Percentiles rank a stretch among this genome's conserved stretches.
Evolutionary conservation across 495 filamentous ascomycete species (phyloP).

Genomic region (Annulohypoxylon nitens): DNA sequence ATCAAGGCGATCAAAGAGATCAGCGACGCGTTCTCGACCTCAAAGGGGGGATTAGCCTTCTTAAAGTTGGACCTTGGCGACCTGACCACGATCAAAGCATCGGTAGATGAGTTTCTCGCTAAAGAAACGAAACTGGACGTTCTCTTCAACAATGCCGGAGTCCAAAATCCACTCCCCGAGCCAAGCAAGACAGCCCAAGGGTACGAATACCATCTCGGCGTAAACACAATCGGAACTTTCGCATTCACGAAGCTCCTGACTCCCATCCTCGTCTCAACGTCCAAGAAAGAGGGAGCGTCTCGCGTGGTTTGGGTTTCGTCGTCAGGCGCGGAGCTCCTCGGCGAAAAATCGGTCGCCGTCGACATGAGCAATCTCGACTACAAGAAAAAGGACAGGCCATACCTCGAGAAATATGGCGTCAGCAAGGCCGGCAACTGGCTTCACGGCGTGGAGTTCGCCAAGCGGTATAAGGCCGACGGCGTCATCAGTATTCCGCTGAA

Average conservation of each 20-base stretch:
- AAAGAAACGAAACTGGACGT: slow-evolving; percentile 53
- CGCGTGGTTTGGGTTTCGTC: slow-evolving; percentile 50
- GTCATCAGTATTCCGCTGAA: slow-evolving; percentile 48
- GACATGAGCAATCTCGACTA: slow-evolving; percentile 49
- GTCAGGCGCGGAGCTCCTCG: slow-evolving; percentile 46
- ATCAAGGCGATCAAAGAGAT: slow-evolving; percentile 47
- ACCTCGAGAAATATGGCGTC: slow-evolving; percentile 30
- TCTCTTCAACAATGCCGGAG: slow-evolving; percentile 59
- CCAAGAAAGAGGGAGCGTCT: slow-evolving; percentile 42
- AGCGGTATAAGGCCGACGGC: slow-evolving; percentile 36
- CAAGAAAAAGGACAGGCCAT: slow-evolving; percentile 31
- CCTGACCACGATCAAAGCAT: slow-evolving; percentile 50
- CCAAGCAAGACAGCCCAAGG: slow-evolving; percentile 48
- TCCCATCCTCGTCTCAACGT: slow-evolving; percentile 48
- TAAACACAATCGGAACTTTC: slow-evolving; percentile 55
- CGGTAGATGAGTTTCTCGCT: slow-evolving; percentile 49
- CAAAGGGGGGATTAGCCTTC: slow-evolving; percentile 50
- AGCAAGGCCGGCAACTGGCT: slow-evolving; percentile 47
- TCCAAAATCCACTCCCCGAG: slow-evolving; percentile 32
- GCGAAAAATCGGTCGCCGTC: slow-evolving; percentile 49
- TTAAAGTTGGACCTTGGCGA: slow-evolving; percentile 55
- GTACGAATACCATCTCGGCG: slow-evolving; percentile 54
- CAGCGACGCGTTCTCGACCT: slow-evolving; percentile 33
- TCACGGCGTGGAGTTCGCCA: slow-evolving; percentile 43
- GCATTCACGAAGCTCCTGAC: slow-evolving; percentile 59